Base-by-base conservation (phyloP, 495 filamentous ascomycete species). In the Daldinia vernicosa region DNA sequence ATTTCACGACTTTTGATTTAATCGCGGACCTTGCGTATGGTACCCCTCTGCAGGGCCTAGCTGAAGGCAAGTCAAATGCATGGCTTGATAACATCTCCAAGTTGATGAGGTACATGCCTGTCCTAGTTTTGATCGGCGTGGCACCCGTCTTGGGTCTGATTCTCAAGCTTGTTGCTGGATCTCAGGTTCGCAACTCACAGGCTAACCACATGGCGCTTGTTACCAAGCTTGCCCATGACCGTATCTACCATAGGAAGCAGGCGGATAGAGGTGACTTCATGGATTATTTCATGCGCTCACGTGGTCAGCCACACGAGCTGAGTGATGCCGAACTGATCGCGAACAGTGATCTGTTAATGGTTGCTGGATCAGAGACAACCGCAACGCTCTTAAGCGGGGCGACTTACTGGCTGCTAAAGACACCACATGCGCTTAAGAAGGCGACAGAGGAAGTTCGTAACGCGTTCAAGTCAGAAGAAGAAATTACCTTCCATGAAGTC, bases 1-100 rank as follows among this genome's bases (percentile, higher is more conserved):
- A 87, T 45, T 90, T 79, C 71, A 85, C 83, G 0, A 88, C 87
- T 24, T 90, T 90, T 66, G 89, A 90, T 68, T 75, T 89, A 27
- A 87, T 89, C 66, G 88, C 86, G 1, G 87, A 90, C 64, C 75
- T 91, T 57, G 82, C 84, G 9, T 89, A 88, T 76, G 87, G 86
- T 0, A 85, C 86, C 45, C 75, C 87, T 0, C 87, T 91, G 61
- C 82, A 81, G 8, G 85, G 87, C 39, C 76, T 90, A 1, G 71
- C 75, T 11, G 66, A 70, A 5, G 64, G 63, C 6, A 58, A 68
- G 2, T 79, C 76, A 26, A 82, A 83, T 54, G 77, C 77, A 5
- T 84, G 81, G 80, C 71, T 83, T n/a, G 55, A 70, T 0, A 72
- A 76, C 28, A 79, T 83, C 62, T 60, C 77, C 14, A 63, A 74